Base-by-base conservation (phyloP, 345 rosid species). In the Conringia planisiliqua region DNA sequence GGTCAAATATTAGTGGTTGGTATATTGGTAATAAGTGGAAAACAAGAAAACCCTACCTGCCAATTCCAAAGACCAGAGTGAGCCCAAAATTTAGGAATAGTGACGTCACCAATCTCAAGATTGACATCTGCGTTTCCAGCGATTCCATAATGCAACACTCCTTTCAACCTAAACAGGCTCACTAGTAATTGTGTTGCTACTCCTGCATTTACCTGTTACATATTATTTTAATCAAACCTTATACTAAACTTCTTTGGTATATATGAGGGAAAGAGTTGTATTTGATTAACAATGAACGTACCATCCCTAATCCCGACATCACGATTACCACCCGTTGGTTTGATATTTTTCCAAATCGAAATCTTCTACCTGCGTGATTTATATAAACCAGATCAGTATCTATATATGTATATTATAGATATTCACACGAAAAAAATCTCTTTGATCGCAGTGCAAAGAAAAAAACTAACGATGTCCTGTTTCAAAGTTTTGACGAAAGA, bases 41-140 rank as follows among this genome's bases (percentile, higher is more conserved):
- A 30, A 30, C 10, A 33, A n/a, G 32, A 32, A 26, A 63, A 63
- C 30, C 36, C 36, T 42, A 63, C 91, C 91, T 91, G 92, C 90
- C 96, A 92, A 74, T 71, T 83, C 97, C 94, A 92, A 26, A 92
- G 96, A 27, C 88, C 90, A 9, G 84, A 35, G 38, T 90, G 94
- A 38, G 96, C 92, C 97, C 97, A 89, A 42, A 50, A 79, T 8
- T 33, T 69, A 38, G 91, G 90, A 60, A 89, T 81, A 2, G 95
- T 86, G 1, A 87, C 87, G 50, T 87, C 89, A 13, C 88, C 95
- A 20, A 89, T 84, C 63, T 84, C 74, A 47, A 89, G 87, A n/a
- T 74, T 6, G 35, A 83, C 82, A 60, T 89, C 82, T 68, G 87
- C 90, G 56, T 89, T 89, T 40, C 91, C 97, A 12, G 92, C 92